Evolutionary conservation across 2,329 filamentous ascomycete species (phyloP).

Genomic region (Trichophyton equinum): DNA sequence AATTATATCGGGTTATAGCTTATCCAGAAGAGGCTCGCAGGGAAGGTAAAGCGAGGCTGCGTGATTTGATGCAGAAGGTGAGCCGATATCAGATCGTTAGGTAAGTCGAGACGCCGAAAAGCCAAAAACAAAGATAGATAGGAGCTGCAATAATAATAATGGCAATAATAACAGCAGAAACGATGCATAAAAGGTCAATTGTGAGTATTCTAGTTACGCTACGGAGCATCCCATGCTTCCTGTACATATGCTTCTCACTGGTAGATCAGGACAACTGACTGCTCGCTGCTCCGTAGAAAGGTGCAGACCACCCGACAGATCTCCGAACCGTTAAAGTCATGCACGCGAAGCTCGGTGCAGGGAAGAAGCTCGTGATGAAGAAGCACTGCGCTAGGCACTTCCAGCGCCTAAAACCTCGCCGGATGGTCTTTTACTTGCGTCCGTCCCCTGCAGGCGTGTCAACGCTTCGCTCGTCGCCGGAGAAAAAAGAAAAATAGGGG

Average conservation of each 20-base stretch:
- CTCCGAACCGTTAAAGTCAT: background rate
- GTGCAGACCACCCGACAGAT: no score
- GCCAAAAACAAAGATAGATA: background rate
- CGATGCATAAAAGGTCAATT: background rate
- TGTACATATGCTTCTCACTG: no score
- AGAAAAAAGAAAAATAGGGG: background rate
- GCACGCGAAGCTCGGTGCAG: background rate
- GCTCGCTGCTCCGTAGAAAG: no score
- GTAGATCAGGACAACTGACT: no score
- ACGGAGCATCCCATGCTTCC: no score
- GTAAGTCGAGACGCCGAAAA: no score
- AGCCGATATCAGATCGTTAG: background rate
- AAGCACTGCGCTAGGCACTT: background rate
- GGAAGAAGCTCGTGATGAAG: background rate
- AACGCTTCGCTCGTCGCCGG: no score
- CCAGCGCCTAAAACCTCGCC: background rate
- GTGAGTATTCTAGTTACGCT: no score
- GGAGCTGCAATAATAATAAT: background rate
- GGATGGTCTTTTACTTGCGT: background rate
- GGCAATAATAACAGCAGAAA: background rate
- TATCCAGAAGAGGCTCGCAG: background rate
- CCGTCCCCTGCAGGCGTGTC: no score
- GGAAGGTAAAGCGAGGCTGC: background rate
- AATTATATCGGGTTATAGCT: background rate
- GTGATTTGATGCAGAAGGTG: background rate